Conservation (phyloP, 2,329 filamentous ascomycete genomes). For the Xylariaceae sp. region DNA sequence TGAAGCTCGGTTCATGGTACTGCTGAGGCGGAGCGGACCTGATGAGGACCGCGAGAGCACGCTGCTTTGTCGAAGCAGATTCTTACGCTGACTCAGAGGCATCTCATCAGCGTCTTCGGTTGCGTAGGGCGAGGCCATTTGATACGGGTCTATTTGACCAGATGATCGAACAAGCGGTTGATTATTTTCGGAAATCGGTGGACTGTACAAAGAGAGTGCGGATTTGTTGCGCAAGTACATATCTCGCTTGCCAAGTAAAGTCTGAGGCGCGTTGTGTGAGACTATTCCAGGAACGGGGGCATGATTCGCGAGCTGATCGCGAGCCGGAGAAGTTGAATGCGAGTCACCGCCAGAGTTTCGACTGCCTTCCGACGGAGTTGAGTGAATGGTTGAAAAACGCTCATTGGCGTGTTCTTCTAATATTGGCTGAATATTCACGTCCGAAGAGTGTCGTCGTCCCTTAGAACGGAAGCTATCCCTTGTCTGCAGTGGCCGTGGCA, state of each 20-base stretch:
- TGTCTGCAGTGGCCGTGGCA: conserved; percentile 5
- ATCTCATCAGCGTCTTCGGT: conserved; percentile 60
- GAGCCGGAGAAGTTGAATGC: conserved; percentile 13
- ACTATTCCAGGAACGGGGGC: conserved; percentile 40
- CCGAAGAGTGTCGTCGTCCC: conserved; percentile 22
- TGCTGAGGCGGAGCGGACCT: conserved; percentile 10
- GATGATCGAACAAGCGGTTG: conserved; percentile 18
- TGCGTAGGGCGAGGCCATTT: conserved; percentile 22
- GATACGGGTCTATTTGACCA: conserved; percentile 39
- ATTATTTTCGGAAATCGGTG: conserved; percentile 20
- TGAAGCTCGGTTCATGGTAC: conserved; percentile 6
- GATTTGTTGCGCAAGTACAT: conserved; percentile 47
- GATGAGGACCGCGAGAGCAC: conserved; percentile 23
- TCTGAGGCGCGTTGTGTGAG: conserved; percentile 49
- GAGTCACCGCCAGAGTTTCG: conserved; percentile 9
- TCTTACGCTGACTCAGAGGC: conserved; percentile 63
- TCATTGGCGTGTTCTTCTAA: conserved; percentile 36
- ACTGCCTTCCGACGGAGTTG: conserved; percentile 18
- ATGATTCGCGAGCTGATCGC: conserved; percentile 10
- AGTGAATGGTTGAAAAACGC: conserved; percentile 4
- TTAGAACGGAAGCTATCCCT: conserved; percentile 19
- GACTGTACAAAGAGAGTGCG: conserved; percentile 22
- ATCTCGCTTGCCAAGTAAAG: conserved; percentile 52
- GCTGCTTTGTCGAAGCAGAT: conserved; percentile 54
- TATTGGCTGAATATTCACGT: conserved; percentile 34